phyloP scores from a whole-genome alignment of 345 rosid genomes.

The Crucihimalaya himalaica region DNA sequence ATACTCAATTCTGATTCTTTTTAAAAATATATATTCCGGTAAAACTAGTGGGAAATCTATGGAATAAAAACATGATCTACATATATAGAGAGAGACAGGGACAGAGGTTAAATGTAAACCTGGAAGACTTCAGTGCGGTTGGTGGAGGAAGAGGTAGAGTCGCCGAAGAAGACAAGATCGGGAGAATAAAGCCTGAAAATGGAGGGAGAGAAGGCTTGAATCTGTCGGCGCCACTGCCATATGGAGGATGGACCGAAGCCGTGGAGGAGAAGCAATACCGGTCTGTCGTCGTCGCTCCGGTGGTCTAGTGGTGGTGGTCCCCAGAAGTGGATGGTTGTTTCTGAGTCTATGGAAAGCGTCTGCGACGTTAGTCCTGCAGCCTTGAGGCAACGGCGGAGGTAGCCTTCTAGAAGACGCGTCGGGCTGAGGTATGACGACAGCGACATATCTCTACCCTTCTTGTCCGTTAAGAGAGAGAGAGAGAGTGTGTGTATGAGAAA shows the following conservation, averaged over 20 bases:
- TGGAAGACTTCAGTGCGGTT: slow-evolving; percentile 72
- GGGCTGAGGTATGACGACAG: slow-evolving; percentile 58
- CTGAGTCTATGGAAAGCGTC: slow-evolving; percentile 45
- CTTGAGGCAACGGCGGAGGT: slow-evolving; percentile 72
- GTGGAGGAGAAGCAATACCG: slow-evolving; percentile 67
- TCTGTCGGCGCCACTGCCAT: slow-evolving; percentile 88
- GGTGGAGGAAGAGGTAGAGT: slow-evolving; percentile 55
- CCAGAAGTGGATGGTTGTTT: slow-evolving; percentile 79
- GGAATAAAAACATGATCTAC: neutral
- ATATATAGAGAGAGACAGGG: neutral
- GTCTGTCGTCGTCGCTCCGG: slow-evolving; percentile 31
- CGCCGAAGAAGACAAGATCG: slow-evolving; percentile 76
- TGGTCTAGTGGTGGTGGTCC: slow-evolving; percentile 44
- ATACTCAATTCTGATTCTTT: neutral
- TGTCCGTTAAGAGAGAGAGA: slow-evolving; percentile 29
- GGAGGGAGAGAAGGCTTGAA: slow-evolving; percentile 57
- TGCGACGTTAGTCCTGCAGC: slow-evolving; percentile 61
- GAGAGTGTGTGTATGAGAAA: neutral
- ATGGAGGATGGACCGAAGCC: slow-evolving; percentile 82
- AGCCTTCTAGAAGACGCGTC: slow-evolving; percentile 56
- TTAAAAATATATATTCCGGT: neutral
- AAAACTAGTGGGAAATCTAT: neutral
- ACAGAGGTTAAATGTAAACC: neutral
- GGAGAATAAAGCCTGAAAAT: slow-evolving; percentile 65
- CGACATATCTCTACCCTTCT: slow-evolving; percentile 38